Evolutionary conservation across 1,284 basidiomycete species (phyloP).

Genomic region (Puccinia brachypodii): DNA sequence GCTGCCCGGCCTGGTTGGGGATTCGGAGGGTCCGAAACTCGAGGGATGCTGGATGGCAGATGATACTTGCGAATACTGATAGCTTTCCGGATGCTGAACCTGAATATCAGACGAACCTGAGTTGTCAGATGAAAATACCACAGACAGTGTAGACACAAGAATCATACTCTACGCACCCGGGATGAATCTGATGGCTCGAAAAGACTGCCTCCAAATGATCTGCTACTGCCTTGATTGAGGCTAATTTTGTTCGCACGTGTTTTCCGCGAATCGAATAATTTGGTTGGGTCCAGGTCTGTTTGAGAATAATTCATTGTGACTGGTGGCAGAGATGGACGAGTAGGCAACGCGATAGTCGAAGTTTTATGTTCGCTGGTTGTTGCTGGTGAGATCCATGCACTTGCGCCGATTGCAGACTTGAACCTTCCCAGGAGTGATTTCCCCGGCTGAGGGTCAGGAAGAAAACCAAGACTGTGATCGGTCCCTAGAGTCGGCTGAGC

Average conservation of each 20-base stretch:
- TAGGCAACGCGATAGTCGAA: conserved; percentile 17
- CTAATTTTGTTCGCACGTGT: not conserved
- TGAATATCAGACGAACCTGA: not conserved
- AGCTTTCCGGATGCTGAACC: not conserved
- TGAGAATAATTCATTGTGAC: not conserved
- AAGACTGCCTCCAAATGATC: not conserved
- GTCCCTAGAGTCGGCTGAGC: not conserved
- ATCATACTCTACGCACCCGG: not conserved
- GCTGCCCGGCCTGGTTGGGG: conserved; percentile 10
- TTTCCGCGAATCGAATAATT: not conserved
- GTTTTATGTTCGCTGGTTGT: conserved; percentile 26
- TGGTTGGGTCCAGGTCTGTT: conserved; percentile 2
- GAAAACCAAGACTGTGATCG: not conserved
- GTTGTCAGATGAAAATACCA: not conserved
- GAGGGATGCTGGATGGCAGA: conserved; percentile 1
- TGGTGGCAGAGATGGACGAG: not conserved
- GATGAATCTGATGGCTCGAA: conserved; percentile 13
- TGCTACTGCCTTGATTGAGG: conserved; percentile 3
- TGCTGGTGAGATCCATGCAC: conserved; percentile 31
- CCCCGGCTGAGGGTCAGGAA: not conserved
- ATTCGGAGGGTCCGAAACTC: not conserved
- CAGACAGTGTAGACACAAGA: not conserved
- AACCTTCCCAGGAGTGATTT: conserved; percentile 39
- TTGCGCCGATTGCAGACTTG: conserved; percentile 45
- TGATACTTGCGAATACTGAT: not conserved